Evolutionary conservation across 768 basidiomycete genomes (phyloP), one percentile per base, ranked within the genome.

Genomic region (Solioccasus polychromus): DNA sequence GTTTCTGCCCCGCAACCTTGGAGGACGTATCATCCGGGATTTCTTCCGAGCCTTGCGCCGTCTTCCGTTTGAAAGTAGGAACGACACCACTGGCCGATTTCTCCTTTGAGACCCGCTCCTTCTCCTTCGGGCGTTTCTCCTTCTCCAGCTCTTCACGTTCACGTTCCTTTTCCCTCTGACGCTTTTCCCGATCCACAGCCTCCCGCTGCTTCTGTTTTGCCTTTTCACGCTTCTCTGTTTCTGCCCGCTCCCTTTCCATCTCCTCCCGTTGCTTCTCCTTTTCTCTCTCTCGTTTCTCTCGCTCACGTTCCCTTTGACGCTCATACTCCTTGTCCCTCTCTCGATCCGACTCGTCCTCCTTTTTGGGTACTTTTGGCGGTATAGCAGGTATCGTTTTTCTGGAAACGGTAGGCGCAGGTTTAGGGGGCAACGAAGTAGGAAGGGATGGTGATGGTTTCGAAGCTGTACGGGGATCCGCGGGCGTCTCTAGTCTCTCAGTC

Each of bases 41-140:
- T 25, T 69, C 70, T 15, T 66, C 66, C 24, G 45, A 30, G 23
- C 71, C 69, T n/a, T 56, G 60, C 8, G 39, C 48, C 36, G 67
- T 66, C 54, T 73, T 78, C 22, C 76, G 71, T 54, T 77, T 78
- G 34, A 47, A 29, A n/a, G 44, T 52, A 22, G 59, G 30, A 24
- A 40, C 15, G 47, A 50, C 28, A 53, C 35, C 22, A 23, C 17
- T 18, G 8, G 48, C 8, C 35, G 47, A 55, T 44, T 45, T 59
- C 41, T 62, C 61, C 38, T 62, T 59, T 15, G 47, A n/a, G 31
- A 47, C 22, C 45, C 50, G 62, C 29, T 53, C 58, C 30, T 52
- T 63, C 23, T 59, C 62, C 28, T 50, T 61, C 45, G 49, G 54
- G 17, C 54, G 54, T 32, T 45, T 55, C 26, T 54, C 56, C 24